phyloP scores from a whole-genome alignment of 106 monocot species.

The Apostasia shenzhenica region DNA sequence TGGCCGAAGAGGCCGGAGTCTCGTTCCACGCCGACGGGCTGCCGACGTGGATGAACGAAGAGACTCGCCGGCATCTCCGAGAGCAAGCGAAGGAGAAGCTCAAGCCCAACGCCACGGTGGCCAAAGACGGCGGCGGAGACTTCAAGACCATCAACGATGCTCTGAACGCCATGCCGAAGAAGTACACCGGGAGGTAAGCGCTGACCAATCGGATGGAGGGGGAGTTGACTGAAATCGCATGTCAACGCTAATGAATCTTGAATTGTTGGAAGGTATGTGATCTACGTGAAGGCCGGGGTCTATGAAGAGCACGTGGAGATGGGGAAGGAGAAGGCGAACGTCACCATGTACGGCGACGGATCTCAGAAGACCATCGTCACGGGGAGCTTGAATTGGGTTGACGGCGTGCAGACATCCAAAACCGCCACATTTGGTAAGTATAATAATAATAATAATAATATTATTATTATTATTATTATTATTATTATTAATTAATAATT shows the following conservation, averaged over 20 bases:
- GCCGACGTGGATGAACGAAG: slow-evolving; percentile 33
- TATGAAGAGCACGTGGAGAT: slow-evolving; percentile 57
- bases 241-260: neutral
- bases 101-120: slow-evolving; percentile 53
- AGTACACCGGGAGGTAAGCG: slow-evolving; percentile 46
- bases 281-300: slow-evolving; percentile 67
- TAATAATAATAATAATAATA: no score
- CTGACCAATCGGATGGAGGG: neutral
- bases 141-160: slow-evolving; percentile 69
- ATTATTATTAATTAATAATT: no score
- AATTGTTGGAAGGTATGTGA: slow-evolving; percentile 38
- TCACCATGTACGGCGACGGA: slow-evolving; percentile 79
- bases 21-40: slow-evolving; percentile 15
- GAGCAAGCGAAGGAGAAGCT: slow-evolving; percentile 19
- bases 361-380: slow-evolving; percentile 52
- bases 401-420: slow-evolving; percentile 51
- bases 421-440: slow-evolving; percentile 65
- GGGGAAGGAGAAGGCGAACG: slow-evolving; percentile 34
- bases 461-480: no score
- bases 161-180: slow-evolving; percentile 35
- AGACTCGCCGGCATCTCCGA: slow-evolving; percentile 41
- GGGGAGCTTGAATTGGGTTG: slow-evolving; percentile 55
- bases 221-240: neutral
- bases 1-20: neutral
- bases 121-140: slow-evolving; percentile 67